Evolutionary conservation across 345 rosid genomes (phyloP).

Genomic region (Moricandia moricandioides): DNA sequence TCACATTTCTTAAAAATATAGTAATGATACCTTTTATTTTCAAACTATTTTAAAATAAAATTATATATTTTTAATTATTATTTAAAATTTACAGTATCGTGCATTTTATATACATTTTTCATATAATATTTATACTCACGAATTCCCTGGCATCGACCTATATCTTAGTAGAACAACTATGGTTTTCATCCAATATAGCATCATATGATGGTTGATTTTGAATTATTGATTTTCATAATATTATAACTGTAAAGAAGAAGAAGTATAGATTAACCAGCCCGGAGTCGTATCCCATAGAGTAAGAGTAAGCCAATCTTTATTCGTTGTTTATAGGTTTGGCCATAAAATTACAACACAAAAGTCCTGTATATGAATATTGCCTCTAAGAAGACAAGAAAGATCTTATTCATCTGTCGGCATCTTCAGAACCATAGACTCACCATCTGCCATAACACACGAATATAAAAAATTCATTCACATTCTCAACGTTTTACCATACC

Average conservation of each 20-base stretch:
- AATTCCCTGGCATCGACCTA: too few species aligned
- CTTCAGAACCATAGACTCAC: conserved; percentile 28
- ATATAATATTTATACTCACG: too few species aligned
- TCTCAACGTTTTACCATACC: not conserved
- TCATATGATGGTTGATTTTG: too few species aligned
- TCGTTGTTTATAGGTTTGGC: conserved; percentile 12
- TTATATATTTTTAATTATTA: too few species aligned
- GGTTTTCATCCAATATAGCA: too few species aligned
- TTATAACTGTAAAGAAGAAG: not conserved
- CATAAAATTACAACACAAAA: conserved; percentile 15
- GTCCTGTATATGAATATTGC: conserved; percentile 18
- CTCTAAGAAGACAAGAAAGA: not conserved
- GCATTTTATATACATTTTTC: too few species aligned
- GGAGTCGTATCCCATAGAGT: not conserved
- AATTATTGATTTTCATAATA: not conserved
- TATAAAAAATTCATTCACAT: not conserved
- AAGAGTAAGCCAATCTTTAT: conserved; percentile 18
- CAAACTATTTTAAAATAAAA: too few species aligned
- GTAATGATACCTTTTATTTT: too few species aligned
- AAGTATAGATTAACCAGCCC: not conserved
- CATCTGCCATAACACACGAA: conserved; percentile 11
- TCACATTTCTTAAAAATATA: too few species aligned
- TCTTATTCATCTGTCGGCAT: conserved; percentile 29
- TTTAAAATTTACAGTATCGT: too few species aligned
- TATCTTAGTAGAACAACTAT: too few species aligned